Conservation (phyloP, 2,329 filamentous ascomycete species). For the Neophaeococcomyces aloes region DNA sequence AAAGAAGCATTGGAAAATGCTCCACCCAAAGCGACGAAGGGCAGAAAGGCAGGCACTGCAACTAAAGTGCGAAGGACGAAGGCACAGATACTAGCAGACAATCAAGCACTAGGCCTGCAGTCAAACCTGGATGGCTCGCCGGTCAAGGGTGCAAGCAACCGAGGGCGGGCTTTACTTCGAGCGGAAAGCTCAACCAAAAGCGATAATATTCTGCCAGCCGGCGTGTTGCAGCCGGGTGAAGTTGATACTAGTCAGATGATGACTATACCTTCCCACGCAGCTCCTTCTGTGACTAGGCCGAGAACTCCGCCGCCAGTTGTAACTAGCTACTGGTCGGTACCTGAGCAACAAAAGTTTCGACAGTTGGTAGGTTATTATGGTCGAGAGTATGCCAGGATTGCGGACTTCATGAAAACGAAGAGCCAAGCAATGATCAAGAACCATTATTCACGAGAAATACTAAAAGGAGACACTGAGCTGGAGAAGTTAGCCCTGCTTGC, state of each 20-base stretch:
- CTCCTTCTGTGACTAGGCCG: not conserved
- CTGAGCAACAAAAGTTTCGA: constrained; percentile 39
- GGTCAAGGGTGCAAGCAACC: constrained; percentile 13
- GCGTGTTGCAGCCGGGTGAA: not conserved
- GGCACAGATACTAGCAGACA: constrained; percentile 20
- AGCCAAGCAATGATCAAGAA: constrained; percentile 45
- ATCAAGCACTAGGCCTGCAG: constrained; percentile 6
- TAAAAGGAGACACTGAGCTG: constrained; percentile 35
- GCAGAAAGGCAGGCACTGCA: constrained; percentile 19
- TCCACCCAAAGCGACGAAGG: constrained; percentile 17
- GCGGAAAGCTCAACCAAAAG: constrained; percentile 12
- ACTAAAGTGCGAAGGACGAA: constrained; percentile 20
- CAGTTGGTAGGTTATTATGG: constrained; percentile 38
- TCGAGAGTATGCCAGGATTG: constrained; percentile 39
- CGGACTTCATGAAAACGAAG: constrained; percentile 42
- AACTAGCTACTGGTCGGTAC: constrained; percentile 44
- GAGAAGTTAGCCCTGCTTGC: constrained; percentile 34
- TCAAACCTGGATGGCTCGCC: constrained; percentile 13
- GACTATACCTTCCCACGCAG: not conserved
- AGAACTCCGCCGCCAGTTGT: constrained; percentile 19
- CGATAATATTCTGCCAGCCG: constrained; percentile 6
- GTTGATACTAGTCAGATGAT: not conserved
- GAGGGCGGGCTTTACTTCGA: constrained; percentile 14
- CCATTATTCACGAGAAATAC: constrained; percentile 35
- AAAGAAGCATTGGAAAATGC: constrained; percentile 24